These are phyloP conservation scores for Aphanomyces invadans DNA, from an alignment of 352 stramenopile genomes.

Conservation along the genomic window DNA sequence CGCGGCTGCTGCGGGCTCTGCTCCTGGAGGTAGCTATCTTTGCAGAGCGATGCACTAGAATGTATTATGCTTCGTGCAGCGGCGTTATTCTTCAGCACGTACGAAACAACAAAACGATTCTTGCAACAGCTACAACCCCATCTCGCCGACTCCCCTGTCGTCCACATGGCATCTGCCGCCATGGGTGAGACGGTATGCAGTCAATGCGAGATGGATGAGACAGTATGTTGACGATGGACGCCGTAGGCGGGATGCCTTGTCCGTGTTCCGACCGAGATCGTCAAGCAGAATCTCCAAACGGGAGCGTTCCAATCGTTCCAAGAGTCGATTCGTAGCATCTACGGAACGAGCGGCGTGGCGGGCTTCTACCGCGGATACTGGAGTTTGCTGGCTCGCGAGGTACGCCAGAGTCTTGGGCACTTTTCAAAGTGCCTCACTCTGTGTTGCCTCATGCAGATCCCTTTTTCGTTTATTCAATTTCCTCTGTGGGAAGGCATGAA, in stretches of 20 bases:
- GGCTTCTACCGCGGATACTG: slow-evolving; percentile 97
- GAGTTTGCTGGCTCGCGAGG: slow-evolving; percentile 96
- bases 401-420: no score
- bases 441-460: slow-evolving; percentile 65
- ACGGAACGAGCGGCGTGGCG: slow-evolving; percentile 56
- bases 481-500: slow-evolving; percentile 98
- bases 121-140: slow-evolving; percentile 47
- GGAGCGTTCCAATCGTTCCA: slow-evolving; percentile 74
- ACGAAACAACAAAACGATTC: slow-evolving; percentile 84
- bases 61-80: slow-evolving; percentile 32
- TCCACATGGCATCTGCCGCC: slow-evolving; percentile 93
- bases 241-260: slow-evolving; percentile 91
- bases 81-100: slow-evolving; percentile 85
- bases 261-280: slow-evolving; percentile 97
- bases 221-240: background rate
- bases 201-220: background rate
- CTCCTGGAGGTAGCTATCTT: slow-evolving; percentile 64
- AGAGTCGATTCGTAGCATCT: slow-evolving; percentile 66
- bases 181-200: slow-evolving; percentile 87
- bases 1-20: slow-evolving; percentile 85
- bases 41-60: background rate
- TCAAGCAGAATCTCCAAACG: slow-evolving; percentile 99
- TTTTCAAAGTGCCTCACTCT: no score
- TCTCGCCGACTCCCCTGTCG: slow-evolving; percentile 75
- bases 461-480: slow-evolving; percentile 99